A percentile compares a stretch with the other conserved stretches of the same genome.
Conservation (phyloP, 169 alveolate species). For the Blepharisma undulans region DNA sequence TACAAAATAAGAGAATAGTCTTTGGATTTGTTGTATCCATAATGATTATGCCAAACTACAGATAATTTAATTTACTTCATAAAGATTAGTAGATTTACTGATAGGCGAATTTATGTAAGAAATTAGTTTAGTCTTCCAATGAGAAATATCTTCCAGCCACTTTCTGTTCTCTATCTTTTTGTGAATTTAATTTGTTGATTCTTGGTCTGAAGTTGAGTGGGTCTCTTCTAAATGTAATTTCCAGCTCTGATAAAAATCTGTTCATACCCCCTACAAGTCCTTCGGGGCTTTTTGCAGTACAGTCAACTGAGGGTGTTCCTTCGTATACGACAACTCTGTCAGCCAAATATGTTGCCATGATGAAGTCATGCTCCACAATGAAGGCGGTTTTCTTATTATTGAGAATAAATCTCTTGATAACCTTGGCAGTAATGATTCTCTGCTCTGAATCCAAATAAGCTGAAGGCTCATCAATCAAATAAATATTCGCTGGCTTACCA, state of each 20-base stretch:
- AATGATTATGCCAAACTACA: neutral
- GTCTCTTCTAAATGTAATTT: constrained; percentile 98
- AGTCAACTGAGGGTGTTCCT: constrained; percentile 96
- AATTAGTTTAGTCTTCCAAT: constrained; percentile 81
- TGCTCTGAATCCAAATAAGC: constrained; percentile 99
- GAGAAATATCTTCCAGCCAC: constrained; percentile 94
- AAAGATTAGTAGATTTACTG: too few relatives aligned
- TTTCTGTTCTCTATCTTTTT: constrained; percentile 99
- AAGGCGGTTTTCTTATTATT: constrained; percentile 98
- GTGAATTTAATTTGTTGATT: constrained; percentile 96
- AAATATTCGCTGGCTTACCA: constrained; percentile 98
- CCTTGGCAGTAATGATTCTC: constrained; percentile 98
- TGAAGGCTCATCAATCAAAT: constrained; percentile 99
- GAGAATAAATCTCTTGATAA: constrained; percentile 95
- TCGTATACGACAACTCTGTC: constrained; percentile 98
- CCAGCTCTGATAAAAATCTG: constrained; percentile 92
- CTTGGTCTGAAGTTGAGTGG: constrained; percentile 99
- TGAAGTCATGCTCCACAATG: constrained; percentile 99
- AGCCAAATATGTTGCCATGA: constrained; percentile 99
- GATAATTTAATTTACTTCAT: too few relatives aligned
- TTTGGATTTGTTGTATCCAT: neutral
- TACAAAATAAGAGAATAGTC: neutral
- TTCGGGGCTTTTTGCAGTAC: constrained; percentile 89
- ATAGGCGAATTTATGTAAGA: too few relatives aligned
- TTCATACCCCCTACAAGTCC: constrained; percentile 91